Evolutionary conservation across 192 early-diverging fungal genomes (phyloP).

Genomic region (Coemansia guatemalensis): DNA sequence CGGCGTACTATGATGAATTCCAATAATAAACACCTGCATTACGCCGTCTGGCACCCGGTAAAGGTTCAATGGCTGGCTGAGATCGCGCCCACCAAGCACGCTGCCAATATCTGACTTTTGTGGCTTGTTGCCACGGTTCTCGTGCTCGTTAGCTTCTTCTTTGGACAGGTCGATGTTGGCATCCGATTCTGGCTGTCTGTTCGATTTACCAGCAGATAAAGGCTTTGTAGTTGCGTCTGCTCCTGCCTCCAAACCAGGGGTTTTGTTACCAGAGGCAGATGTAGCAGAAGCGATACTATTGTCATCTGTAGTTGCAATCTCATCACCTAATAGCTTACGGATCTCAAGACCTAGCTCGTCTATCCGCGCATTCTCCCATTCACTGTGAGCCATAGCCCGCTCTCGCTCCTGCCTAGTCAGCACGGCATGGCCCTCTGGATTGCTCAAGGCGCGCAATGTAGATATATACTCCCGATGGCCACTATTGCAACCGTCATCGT

Average conservation of each 20-base stretch:
- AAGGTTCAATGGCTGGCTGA: slow-evolving; percentile 52
- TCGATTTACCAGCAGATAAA: neutral
- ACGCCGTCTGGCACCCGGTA: slow-evolving; percentile 52
- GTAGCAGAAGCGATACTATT: neutral
- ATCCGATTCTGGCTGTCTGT: neutral
- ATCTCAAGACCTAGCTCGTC: slow-evolving; percentile 43
- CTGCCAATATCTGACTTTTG: slow-evolving; percentile 25
- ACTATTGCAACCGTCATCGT: neutral
- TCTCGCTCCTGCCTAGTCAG: slow-evolving; percentile 13
- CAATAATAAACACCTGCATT: slow-evolving; percentile 63
- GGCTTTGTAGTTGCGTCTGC: neutral
- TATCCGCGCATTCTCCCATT: slow-evolving; percentile 44
- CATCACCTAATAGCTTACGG: slow-evolving; percentile 25
- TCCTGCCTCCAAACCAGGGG: neutral
- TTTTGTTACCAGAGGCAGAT: neutral
- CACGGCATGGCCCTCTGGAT: neutral
- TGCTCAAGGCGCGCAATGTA: neutral
- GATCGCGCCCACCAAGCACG: slow-evolving; percentile 35
- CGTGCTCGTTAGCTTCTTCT: neutral
- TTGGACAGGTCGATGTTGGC: neutral
- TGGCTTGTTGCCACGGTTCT: neutral
- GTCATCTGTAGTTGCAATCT: neutral
- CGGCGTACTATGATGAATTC: slow-evolving; percentile 58
- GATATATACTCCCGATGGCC: neutral
- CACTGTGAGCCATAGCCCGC: slow-evolving; percentile 8